These are phyloP conservation scores for Favolaschia claudopus DNA, from an alignment of 768 basidiomycete genomes.

Conservation along the genomic window DNA sequence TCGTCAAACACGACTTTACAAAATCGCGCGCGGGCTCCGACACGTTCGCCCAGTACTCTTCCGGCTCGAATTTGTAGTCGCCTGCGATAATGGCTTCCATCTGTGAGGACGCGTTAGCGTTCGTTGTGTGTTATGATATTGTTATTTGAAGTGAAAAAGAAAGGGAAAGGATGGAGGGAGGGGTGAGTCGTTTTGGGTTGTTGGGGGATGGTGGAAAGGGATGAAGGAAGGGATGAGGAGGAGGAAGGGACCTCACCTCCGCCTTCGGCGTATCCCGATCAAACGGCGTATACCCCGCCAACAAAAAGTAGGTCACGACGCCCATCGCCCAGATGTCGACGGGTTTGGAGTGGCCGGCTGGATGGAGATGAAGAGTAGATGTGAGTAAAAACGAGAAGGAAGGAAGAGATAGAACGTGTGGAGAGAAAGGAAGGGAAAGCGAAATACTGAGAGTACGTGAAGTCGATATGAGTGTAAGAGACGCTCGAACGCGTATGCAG, in stretches of 20 bases:
- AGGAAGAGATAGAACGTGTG: no score
- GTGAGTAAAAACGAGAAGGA: not conserved
- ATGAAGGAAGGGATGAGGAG: not conserved
- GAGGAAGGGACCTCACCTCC: no score
- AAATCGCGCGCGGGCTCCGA: conserved; percentile 85
- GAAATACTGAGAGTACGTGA: no score
- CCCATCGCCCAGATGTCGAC: conserved; percentile 99
- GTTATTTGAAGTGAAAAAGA: not conserved
- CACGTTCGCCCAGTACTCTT: conserved; percentile 89
- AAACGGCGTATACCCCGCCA: conserved; percentile 94
- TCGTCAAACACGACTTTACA: conserved; percentile 81
- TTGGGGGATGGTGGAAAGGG: not conserved
- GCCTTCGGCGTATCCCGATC: conserved; percentile 70
- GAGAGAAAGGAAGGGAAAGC: no score
- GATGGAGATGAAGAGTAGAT: not conserved
- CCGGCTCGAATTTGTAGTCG: conserved; percentile 33
- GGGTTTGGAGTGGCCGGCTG: conserved; percentile 92
- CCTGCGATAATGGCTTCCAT: conserved; percentile 22
- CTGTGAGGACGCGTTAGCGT: no score
- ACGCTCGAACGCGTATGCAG: no score
- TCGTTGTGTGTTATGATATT: no score
- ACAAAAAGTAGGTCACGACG: conserved; percentile 96
- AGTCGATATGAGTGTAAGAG: no score
- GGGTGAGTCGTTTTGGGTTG: no score
- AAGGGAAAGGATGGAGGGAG: no score